phyloP scores from a whole-genome alignment of 192 early-diverging fungal genomes.

The Umbelopsis ramanniana region DNA sequence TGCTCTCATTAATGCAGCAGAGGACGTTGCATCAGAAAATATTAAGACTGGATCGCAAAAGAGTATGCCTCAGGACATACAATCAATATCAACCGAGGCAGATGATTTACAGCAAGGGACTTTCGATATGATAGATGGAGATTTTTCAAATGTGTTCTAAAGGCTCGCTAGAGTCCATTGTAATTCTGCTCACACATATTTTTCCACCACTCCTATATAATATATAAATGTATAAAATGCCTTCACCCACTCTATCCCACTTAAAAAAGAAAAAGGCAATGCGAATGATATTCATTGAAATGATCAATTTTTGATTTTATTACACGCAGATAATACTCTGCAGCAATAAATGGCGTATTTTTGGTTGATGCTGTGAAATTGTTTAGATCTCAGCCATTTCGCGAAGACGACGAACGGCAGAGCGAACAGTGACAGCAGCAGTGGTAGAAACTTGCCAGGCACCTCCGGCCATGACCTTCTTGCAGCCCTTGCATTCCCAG shows the following conservation, averaged over 20 bases:
- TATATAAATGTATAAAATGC: neutral
- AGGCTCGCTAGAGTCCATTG: neutral
- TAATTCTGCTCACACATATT: neutral
- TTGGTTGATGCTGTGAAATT: slow-evolving; percentile 2
- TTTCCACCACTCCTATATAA: neutral
- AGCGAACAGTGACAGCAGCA: slow-evolving; percentile 88
- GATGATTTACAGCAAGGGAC: neutral
- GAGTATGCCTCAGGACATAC: neutral
- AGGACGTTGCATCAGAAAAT: slow-evolving; percentile 9
- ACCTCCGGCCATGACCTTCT: slow-evolving; percentile 92
- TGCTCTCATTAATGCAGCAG: slow-evolving; percentile 16
- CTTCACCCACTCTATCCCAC: neutral
- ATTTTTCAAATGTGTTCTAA: slow-evolving; percentile 10
- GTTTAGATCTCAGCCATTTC: slow-evolving; percentile 88
- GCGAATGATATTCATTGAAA: neutral
- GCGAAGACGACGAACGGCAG: slow-evolving; percentile 97
- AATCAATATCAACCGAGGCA: slow-evolving; percentile 1
- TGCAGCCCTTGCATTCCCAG: slow-evolving; percentile 98
- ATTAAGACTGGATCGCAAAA: neutral
- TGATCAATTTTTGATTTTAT: slow-evolving; percentile 13
- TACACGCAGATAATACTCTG: slow-evolving; percentile 18
- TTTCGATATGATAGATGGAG: slow-evolving; percentile 11
- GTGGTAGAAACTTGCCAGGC: slow-evolving; percentile 96
- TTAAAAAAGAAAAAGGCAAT: neutral
- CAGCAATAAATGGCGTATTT: slow-evolving; percentile 18